Conservation (phyloP, 2,329 filamentous ascomycete genomes). For the Aspergillus proliferans region DNA sequence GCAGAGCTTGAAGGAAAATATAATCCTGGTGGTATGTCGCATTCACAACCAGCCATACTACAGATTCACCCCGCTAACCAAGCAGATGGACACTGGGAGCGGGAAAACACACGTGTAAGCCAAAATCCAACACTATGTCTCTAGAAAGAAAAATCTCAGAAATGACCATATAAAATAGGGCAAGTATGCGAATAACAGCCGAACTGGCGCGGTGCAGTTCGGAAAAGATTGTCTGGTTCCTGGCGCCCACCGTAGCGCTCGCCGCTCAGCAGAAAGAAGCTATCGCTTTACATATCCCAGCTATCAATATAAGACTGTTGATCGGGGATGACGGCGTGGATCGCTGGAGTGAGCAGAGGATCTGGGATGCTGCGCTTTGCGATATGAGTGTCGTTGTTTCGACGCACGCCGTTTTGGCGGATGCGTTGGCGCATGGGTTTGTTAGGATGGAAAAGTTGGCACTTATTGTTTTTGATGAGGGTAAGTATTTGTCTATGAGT, state of each 20-base stretch:
- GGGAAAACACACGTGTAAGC: constrained; percentile 70
- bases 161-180: constrained; percentile 38
- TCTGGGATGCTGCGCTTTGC: constrained; percentile 62
- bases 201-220: constrained; percentile 53
- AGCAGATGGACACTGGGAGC: constrained; percentile 71
- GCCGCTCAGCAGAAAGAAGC: constrained; percentile 60
- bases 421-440: constrained; percentile 70
- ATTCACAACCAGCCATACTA: not conserved
- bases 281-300: constrained; percentile 54
- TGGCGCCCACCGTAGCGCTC: constrained; percentile 63
- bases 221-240: constrained; percentile 65
- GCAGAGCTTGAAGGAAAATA: constrained; percentile 61
- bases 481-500: constrained; percentile 36
- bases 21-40: constrained; percentile 59
- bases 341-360: constrained; percentile 60
- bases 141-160: not conserved
- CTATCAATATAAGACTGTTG: constrained; percentile 55
- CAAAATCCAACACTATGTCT: constrained; percentile 1
- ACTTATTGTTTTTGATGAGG: constrained; percentile 78
- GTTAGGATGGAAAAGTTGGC: constrained; percentile 58
- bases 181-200: constrained; percentile 59
- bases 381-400: constrained; percentile 69
- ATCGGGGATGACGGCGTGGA: constrained; percentile 65
- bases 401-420: constrained; percentile 66
- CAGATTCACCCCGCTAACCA: not conserved